A percentile compares a stretch with the other conserved stretches of the same genome.
phyloP scores from a whole-genome alignment of 2,329 filamentous ascomycete genomes.

The Phaeosphaeriaceae sp. region DNA sequence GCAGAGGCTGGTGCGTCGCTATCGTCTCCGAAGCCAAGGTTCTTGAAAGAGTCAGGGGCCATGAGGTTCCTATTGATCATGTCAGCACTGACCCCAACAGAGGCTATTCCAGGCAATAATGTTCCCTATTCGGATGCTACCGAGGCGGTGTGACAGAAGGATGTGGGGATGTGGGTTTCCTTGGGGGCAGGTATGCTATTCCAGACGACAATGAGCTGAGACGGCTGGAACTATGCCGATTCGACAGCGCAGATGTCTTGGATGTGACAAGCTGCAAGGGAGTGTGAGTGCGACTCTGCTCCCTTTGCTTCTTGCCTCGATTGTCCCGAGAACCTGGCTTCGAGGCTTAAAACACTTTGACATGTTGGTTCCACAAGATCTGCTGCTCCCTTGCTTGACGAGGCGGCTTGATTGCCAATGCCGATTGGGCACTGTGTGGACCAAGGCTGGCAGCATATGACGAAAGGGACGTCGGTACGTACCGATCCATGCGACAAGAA shows the following conservation, averaged over 20 bases:
- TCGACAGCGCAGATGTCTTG: conserved; percentile 36
- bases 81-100: conserved; percentile 27
- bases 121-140: conserved; percentile 28
- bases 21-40: conserved; percentile 78
- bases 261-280: conserved; percentile 34
- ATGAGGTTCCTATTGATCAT: conserved; percentile 74
- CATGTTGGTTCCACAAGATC: conserved; percentile 41
- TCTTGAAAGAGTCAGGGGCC: conserved; percentile 94
- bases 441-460: conserved; percentile 16
- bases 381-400: conserved; percentile 27
- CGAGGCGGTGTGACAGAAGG: conserved; percentile 31
- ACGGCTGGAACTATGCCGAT: conserved; percentile 23
- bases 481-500: conserved; percentile 93
- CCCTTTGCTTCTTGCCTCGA: conserved; percentile 30
- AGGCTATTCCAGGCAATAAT: conserved; percentile 15
- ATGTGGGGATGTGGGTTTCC: conserved; percentile 23
- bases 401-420: conserved; percentile 10
- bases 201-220: conserved; percentile 15
- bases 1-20: conserved; percentile 28
- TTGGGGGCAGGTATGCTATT: conserved; percentile 19
- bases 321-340: conserved; percentile 35
- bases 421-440: conserved; percentile 7
- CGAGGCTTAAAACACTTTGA: conserved; percentile 26
- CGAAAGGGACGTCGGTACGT: conserved; percentile 48
- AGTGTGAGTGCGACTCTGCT: conserved; percentile 24